Percentiles rank a stretch among this genome's conserved stretches.
Evolutionary conservation across 176 grass and related monocot species (phyloP).

Genomic region (Bromus sterilis): DNA sequence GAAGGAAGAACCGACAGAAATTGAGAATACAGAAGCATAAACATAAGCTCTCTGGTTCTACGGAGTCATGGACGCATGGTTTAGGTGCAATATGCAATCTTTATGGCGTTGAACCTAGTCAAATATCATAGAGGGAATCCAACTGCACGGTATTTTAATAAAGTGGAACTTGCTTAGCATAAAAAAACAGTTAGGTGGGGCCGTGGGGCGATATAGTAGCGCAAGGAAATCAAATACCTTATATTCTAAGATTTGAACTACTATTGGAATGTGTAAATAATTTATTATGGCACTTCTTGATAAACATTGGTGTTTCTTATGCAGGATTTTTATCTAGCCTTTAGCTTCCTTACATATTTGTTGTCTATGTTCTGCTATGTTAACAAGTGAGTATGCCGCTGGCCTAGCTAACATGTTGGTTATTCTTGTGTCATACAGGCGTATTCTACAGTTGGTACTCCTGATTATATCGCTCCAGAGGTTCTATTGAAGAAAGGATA

Average conservation of each 20-base stretch:
- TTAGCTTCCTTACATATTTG: not conserved
- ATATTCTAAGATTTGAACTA: conserved; percentile 7
- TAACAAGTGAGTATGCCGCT: not conserved
- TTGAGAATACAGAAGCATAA: not conserved
- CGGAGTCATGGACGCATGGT: not conserved
- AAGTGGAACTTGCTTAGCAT: not conserved
- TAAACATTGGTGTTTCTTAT: not conserved
- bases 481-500: conserved; percentile 98
- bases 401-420: not conserved
- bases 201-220: not conserved
- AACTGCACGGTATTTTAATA: not conserved
- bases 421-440: conserved; percentile 44
- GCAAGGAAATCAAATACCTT: not conserved
- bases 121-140: not conserved
- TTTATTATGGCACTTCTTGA: not conserved
- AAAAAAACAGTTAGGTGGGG: not conserved
- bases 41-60: not conserved
- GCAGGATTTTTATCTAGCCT: not conserved
- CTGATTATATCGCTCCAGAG: conserved; percentile 99
- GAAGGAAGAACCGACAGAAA: not conserved
- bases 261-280: conserved; percentile 13
- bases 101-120: not conserved
- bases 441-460: conserved; percentile 96
- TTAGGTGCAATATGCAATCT: conserved; percentile 9
- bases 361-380: not conserved